Percentiles rank a stretch among this genome's conserved stretches.
Conservation (phyloP, 2,329 filamentous ascomycete genomes). For the Tolypocladium ovalisporum region DNA sequence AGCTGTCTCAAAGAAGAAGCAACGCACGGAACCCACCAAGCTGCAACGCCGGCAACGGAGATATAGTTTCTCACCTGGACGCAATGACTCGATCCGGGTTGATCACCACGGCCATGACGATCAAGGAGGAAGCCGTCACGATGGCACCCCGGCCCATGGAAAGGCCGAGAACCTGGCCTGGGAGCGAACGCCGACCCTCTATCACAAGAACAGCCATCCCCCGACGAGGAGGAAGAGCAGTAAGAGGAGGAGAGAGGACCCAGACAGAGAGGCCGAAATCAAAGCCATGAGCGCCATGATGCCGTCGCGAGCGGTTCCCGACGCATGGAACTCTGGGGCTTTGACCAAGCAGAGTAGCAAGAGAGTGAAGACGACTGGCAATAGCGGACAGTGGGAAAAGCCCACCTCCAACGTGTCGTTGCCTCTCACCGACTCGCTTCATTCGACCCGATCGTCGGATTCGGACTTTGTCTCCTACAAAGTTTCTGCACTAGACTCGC, state of each 20-base stretch:
- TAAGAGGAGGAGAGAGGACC: conserved; percentile 66
- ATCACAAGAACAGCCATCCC: conserved; percentile 51
- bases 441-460: conserved; percentile 64
- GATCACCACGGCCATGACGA: conserved; percentile 11
- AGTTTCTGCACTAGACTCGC: conserved; percentile 65
- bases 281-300: conserved; percentile 67
- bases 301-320: conserved; percentile 51
- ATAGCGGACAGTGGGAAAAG: conserved; percentile 43
- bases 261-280: conserved; percentile 76
- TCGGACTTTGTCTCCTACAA: conserved; percentile 67
- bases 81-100: conserved; percentile 41
- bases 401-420: conserved; percentile 65
- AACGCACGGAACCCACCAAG: conserved; percentile 35
- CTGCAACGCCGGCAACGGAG: conserved; percentile 35
- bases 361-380: conserved; percentile 45
- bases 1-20: conserved; percentile 25
- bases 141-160: conserved; percentile 2
- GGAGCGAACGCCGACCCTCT: conserved; percentile 36
- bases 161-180: conserved; percentile 10
- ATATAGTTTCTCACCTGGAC: conserved; percentile 53
- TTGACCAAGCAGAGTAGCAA: conserved; percentile 54
- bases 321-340: conserved; percentile 48
- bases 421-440: conserved; percentile 61
- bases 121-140: conserved; percentile 3
- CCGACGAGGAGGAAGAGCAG: conserved; percentile 60